Conservation (phyloP, 1,139 yeast genomes). For the Meyerozyma athensensis region DNA sequence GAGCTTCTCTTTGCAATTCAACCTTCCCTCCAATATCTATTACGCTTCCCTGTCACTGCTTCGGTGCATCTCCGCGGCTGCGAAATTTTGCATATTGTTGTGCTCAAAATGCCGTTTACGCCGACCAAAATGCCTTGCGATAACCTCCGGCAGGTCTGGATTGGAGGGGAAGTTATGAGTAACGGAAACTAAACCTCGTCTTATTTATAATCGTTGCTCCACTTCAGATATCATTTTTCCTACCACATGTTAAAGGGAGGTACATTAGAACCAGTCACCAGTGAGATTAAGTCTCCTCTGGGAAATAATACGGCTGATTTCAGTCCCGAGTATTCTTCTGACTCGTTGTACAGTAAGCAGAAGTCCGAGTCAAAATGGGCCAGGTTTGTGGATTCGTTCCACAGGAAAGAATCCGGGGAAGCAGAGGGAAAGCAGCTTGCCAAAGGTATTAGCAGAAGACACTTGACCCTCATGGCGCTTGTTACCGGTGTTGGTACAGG, state of each 20-base stretch:
- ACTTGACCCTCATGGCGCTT: slow-evolving; percentile 33
- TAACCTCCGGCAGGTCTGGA: background rate
- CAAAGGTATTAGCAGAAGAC: slow-evolving; percentile 32
- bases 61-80: too few species aligned
- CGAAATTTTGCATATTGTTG: background rate
- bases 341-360: slow-evolving; percentile 2
- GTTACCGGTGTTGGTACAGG: slow-evolving; percentile 42
- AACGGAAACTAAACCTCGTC: background rate
- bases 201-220: background rate
- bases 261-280: background rate
- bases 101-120: slow-evolving; percentile 1
- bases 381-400: slow-evolving; percentile 29
- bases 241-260: background rate
- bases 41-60: too few species aligned
- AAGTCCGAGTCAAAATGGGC: slow-evolving; percentile 13
- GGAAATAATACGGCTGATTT: background rate
- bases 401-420: slow-evolving; percentile 17
- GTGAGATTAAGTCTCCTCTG: background rate
- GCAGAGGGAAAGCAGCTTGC: slow-evolving; percentile 25
- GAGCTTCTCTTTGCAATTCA: too few species aligned
- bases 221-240: background rate
- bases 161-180: slow-evolving; percentile 1
- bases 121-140: slow-evolving; percentile 1
- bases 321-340: background rate
- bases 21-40: too few species aligned